These are phyloP conservation scores for Phytophthora cactorum DNA, from an alignment of 352 stramenopile species.

Conservation along the genomic window DNA sequence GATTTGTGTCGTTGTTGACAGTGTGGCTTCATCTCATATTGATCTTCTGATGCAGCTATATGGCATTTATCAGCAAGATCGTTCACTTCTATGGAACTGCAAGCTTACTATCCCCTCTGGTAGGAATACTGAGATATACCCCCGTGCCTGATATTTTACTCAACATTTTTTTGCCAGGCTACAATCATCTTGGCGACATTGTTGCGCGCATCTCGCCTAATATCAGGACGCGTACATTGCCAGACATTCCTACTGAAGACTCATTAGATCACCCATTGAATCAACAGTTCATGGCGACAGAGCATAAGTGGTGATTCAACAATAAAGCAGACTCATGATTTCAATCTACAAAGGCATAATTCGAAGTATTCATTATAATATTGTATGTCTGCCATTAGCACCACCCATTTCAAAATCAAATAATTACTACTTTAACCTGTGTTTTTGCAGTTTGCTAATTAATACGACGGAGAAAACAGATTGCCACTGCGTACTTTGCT, in stretches of 20 bases:
- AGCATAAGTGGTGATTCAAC: background rate
- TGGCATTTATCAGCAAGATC: constrained; percentile 41
- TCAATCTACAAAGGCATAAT: no score
- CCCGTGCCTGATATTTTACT: background rate
- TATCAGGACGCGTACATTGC: constrained; percentile 2
- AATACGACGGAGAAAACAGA: no score
- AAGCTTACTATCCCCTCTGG: constrained; percentile 19
- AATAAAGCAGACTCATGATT: background rate
- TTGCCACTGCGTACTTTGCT: no score
- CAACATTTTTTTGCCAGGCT: background rate
- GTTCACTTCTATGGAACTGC: constrained; percentile 33
- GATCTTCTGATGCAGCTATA: constrained; percentile 24
- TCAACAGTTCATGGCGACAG: background rate
- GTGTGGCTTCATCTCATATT: background rate
- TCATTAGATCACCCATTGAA: background rate
- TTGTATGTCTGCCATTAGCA: no score
- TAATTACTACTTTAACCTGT: no score
- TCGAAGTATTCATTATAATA: no score
- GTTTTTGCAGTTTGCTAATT: no score
- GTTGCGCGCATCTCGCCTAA: background rate
- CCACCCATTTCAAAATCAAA: no score
- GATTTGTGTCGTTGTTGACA: no score
- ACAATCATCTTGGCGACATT: constrained; percentile 8
- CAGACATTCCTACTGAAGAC: constrained; percentile 9
- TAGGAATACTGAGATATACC: constrained; percentile 7